Evolutionary conservation across 495 filamentous ascomycete genomes (phyloP).

Genomic region (Aspergillus homomorphus): DNA sequence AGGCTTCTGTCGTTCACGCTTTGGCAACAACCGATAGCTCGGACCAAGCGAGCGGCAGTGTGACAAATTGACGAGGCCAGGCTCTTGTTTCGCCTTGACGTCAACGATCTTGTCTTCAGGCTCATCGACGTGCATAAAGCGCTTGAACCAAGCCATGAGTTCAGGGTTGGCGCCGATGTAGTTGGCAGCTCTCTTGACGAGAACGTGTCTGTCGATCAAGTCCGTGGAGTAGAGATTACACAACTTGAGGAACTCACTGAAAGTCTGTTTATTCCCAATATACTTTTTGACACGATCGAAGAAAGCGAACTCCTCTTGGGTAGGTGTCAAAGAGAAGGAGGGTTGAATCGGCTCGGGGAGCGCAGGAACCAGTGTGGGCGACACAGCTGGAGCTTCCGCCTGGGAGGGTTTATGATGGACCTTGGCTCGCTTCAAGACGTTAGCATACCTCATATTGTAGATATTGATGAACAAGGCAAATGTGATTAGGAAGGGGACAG

Average conservation of each 20-base stretch:
- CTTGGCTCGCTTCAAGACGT: conserved; percentile 54
- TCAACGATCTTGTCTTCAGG: conserved; percentile 72
- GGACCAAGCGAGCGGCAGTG: conserved; percentile 92
- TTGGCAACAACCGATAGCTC: conserved; percentile 90
- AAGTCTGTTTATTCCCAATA: conserved; percentile 84
- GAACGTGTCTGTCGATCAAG: conserved; percentile 74
- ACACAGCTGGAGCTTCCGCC: conserved; percentile 67
- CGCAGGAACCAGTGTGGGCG: conserved; percentile 81
- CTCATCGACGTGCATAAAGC: conserved; percentile 69
- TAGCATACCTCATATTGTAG: neutral
- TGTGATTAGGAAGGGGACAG: neutral
- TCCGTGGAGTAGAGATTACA: conserved; percentile 92
- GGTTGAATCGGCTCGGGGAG: conserved; percentile 83
- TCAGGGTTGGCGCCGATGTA: conserved; percentile 90
- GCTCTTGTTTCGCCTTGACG: conserved; percentile 68
- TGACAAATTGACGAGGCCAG: conserved; percentile 76
- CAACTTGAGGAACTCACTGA: conserved; percentile 92
- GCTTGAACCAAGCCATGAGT: conserved; percentile 78
- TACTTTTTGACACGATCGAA: conserved; percentile 97
- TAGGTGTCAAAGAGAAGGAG: conserved; percentile 50
- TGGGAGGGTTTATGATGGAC: conserved; percentile 56
- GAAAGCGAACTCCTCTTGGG: conserved; percentile 82
- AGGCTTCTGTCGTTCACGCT: conserved; percentile 77
- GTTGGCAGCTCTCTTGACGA: conserved; percentile 74
- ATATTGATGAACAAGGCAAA: conserved; percentile 1